Evolutionary conservation across 1,284 basidiomycete genomes (phyloP).

Genomic region (Malassezia arunalokei): DNA sequence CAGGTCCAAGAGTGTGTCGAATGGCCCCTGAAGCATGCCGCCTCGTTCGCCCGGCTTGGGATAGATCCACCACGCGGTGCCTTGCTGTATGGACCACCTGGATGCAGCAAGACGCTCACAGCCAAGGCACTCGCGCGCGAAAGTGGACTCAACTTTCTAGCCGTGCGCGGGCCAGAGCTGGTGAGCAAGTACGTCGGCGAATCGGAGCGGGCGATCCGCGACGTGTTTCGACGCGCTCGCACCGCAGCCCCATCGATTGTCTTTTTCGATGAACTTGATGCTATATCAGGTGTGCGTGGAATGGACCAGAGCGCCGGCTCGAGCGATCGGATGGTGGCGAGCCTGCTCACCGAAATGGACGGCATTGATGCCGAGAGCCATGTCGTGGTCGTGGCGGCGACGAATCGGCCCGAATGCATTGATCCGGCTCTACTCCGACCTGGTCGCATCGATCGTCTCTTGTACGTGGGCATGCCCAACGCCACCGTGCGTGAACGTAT

Average conservation of each 20-base stretch:
- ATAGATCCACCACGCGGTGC: conserved; percentile 79
- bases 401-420: conserved; percentile 84
- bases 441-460: conserved; percentile 81
- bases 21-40: conserved; percentile 80
- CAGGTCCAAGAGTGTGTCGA: conserved; percentile 50
- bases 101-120: conserved; percentile 90
- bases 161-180: conserved; percentile 96
- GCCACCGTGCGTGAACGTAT: conserved; percentile 67
- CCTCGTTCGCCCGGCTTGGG: conserved; percentile 73
- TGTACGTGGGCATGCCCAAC: conserved; percentile 90
- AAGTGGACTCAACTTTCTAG: conserved; percentile 88
- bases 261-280: conserved; percentile 97
- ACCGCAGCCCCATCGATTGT: conserved; percentile 86
- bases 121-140: conserved; percentile 88
- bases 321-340: conserved; percentile 71
- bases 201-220: conserved; percentile 83
- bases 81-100: conserved; percentile 88
- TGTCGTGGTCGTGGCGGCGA: conserved; percentile 88
- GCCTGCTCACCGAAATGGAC: conserved; percentile 88
- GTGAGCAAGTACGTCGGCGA: conserved; percentile 96
- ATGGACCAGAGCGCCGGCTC: conserved; percentile 48
- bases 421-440: conserved; percentile 89
- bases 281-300: conserved; percentile 66
- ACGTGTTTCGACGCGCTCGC: conserved; percentile 87
- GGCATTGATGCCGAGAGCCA: conserved; percentile 85